Evolutionary conservation across 768 basidiomycete species (phyloP), one percentile per base, ranked within the genome.

Genomic region (Suillus brevipes): DNA sequence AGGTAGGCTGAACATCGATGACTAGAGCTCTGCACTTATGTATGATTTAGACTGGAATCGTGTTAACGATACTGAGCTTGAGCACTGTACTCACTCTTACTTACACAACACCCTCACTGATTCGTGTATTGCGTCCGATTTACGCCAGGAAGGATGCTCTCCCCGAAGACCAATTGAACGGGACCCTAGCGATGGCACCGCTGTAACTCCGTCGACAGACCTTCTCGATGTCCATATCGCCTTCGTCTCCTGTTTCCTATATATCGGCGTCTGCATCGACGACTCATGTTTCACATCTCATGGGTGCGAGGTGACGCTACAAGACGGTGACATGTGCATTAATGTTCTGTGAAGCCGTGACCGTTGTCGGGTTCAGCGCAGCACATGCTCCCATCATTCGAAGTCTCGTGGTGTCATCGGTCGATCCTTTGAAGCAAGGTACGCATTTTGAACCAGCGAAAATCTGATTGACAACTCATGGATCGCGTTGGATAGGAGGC

Each of bases 351-450:
- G 67, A 43, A 76, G 75, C 69, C 6, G 66, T 62, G 5, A 28
- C 66, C 28, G 34, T 49, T n/a, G 28, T 67, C 25, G 75, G 77
- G 25, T 42, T 72, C 20, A 8, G 60, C 36, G 25, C 12, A 13
- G 37, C 64, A 13, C 72, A 70, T 37, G 8, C 5, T 16, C 76
- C 75, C 25, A 62, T 72, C 37, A 20, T 67, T 37, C 67, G 68
- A 10, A 76, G 75, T 60, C 63, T 77, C 2, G 72, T 69, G 3
- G 72, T 66, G 23, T 68, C 71, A 14, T 77, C 75, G 0, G 73
- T 75, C 8, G 64, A 70, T 16, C 76, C 75, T 6, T 60, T 70
- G 1, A 66, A 70, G n/a, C 75, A 76, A 69, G 75, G 75, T 76
- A 36, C 43, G 38, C 13, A n/a, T 45, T 16, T 12, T 3, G 13